Evolutionary conservation across 257 asterid genomes (phyloP).

Genomic region (Fraxinus quadrangulata): DNA sequence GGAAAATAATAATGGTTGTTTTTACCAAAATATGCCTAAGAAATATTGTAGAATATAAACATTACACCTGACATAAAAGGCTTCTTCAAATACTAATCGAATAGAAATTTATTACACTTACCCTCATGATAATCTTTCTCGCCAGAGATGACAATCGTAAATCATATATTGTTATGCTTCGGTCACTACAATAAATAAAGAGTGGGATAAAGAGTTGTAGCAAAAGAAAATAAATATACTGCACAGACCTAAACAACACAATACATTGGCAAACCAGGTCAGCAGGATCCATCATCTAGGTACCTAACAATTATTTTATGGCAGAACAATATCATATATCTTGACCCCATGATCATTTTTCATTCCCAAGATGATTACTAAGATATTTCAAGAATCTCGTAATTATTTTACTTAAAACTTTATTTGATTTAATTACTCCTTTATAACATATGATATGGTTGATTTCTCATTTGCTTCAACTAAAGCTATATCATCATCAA

Average conservation of each 20-base stretch:
- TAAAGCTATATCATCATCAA: background rate
- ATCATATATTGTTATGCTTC: constrained; percentile 87
- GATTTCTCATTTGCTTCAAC: background rate
- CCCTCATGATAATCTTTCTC: constrained; percentile 84
- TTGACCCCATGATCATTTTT: background rate
- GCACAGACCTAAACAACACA: constrained; percentile 12
- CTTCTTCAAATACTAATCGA: constrained; percentile 11
- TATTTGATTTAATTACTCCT: too few relatives aligned
- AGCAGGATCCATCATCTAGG: constrained; percentile 3
- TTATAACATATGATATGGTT: background rate
- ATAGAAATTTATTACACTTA: constrained; percentile 27
- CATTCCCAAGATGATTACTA: background rate
- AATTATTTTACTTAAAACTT: background rate
- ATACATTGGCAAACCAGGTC: constrained; percentile 9
- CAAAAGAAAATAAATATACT: constrained; percentile 18
- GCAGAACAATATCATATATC: background rate
- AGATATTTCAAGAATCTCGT: background rate
- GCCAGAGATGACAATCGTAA: constrained; percentile 75
- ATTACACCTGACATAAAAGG: background rate
- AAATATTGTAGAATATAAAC: background rate
- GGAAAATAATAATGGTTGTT: constrained; percentile 1
- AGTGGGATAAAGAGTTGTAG: constrained; percentile 18
- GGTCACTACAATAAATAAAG: constrained; percentile 72
- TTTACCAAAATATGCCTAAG: background rate
- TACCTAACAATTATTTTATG: background rate